Base-by-base conservation (phyloP, 2,329 filamentous ascomycete genomes). In the Xylariaceae sp. region DNA sequence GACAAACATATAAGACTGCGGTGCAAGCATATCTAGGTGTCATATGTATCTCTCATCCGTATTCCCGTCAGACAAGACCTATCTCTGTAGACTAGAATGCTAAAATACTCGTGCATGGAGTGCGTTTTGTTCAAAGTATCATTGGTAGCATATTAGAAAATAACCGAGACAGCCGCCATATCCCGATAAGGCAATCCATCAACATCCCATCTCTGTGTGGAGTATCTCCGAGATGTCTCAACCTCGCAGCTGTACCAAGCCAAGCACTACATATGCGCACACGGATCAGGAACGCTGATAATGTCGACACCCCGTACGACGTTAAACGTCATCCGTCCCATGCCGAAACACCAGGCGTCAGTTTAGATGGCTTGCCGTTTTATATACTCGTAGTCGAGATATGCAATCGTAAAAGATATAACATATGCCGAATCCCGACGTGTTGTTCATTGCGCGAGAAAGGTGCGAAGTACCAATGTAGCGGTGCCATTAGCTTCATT, bases 121-220 rank as follows among this genome's bases (percentile, higher is more conserved):
- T 23, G 39, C 33, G 47, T 36, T 44, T 41, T 48, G 43, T 41
- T 50, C 34, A 34, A 41, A 16, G 41, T 55, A 37, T 34, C 45
- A 55, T 33, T 41, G 19, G 9, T 3, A 24, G 16, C n/a, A 16
- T 28, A 53, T 28, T 43, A 53, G 37, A 6, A 48, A 28, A 39
- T 37, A 60, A 44, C 53, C 49, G 40, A 58, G 49, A 46, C 45
- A 53, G 50, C 49, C 45, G 58, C 54, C 40, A 28, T 47, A 54
- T 50, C 53, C 44, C 49, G 29, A 60, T 47, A 34, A 46, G 37
- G 53, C 26, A 39, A 46, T 37, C 31, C 17, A 47, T 52, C 37
- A 39, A 48, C 33, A 31, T 26, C 12, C 14, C 4, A 34, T 16
- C n/a, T n/a, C n/a, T n/a, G n/a, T n/a, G n/a, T n/a, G n/a, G n/a